Evolutionary conservation across 75 land plant species (phyloP).

Genomic region (Larix kaempferi): DNA sequence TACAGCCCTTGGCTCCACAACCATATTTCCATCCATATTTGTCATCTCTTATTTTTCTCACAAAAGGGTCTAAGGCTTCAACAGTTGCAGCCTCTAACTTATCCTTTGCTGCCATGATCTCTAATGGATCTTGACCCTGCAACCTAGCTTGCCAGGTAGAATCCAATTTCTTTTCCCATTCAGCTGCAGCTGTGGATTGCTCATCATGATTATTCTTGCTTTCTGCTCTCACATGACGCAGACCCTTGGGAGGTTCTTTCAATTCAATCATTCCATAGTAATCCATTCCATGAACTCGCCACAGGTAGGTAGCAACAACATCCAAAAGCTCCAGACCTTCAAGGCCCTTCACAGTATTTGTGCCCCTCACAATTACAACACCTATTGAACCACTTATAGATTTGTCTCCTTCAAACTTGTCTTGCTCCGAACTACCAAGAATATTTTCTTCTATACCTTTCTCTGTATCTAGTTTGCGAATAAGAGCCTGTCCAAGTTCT

Average conservation of each 20-base stretch:
- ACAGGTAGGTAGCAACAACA: slow-evolving; percentile 82
- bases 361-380: slow-evolving; percentile 79
- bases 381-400: slow-evolving; percentile 72
- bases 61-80: slow-evolving; percentile 88
- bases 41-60: slow-evolving; percentile 97
- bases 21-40: slow-evolving; percentile 99
- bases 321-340: slow-evolving; percentile 94
- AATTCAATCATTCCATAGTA: slow-evolving; percentile 91
- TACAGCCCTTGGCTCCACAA: slow-evolving; percentile 99
- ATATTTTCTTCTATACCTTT: slow-evolving; percentile 92
- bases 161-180: slow-evolving; percentile 97
- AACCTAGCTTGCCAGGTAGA: slow-evolving; percentile 80
- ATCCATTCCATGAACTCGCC: slow-evolving; percentile 97
- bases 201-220: slow-evolving; percentile 40
- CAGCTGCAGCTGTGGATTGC: slow-evolving; percentile 26
- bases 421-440: slow-evolving; percentile 48
- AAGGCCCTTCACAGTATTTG: slow-evolving; percentile 87
- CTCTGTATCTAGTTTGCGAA: slow-evolving; percentile 85
- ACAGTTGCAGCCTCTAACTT: slow-evolving; percentile 75
- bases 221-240: slow-evolving; percentile 86
- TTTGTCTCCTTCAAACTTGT: slow-evolving; percentile 60
- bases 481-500: slow-evolving; percentile 72
- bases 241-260: slow-evolving; percentile 74
- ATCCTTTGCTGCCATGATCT: slow-evolving; percentile 86
- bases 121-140: slow-evolving; percentile 81